Base-by-base conservation (phyloP, 192 early-diverging fungal species). In the Backusella westeae region DNA sequence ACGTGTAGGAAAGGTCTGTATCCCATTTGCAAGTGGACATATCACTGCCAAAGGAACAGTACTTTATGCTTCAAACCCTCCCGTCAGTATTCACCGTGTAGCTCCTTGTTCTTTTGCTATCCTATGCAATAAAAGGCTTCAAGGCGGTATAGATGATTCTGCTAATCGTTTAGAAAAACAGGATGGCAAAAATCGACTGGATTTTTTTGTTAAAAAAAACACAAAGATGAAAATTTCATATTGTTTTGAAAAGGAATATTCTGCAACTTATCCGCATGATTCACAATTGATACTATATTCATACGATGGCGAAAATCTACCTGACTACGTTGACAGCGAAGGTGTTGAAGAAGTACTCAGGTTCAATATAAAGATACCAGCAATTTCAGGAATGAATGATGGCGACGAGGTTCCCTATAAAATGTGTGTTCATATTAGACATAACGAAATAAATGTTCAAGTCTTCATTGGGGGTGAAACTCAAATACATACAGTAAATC, bases 11-110 rank as follows among this genome's bases (percentile, higher is more conserved):
- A 67, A 72, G 10, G 84, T 86, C 12, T 78, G 75, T 26, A 29
- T 80, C 78, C 74, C 81, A 75, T 75, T 80, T 84, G 39, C 80
- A 78, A 34, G 77, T 39, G 81, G 14, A 0, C 1, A 0, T 49
- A 80, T 80, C 46, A 76, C 83, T 36, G 76, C 84, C 9, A 77
- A 78, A 68, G 85, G 85, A 12, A 82, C 85, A n/a, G 78, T 82
- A 34, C 71, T 67, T 23, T 81, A 79, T 14, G 80, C 79, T 4
- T 23, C 80, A 23, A 77, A 80, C n/a, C 76, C 78, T 19, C 42
- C 76, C 19, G 66, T 71, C 2, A 75, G 82, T 7, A 77, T 79
- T 19, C 68, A 73, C 1, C 75, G 78, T 38, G 71, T 77, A 38
- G 75, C 75, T 23, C 78, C 73, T 46, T 78, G 78, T 6, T 77